Percentiles rank a stretch among this genome's conserved stretches.
These are phyloP conservation scores for Sporothrix protearum DNA, from an alignment of 2,329 filamentous ascomycete genomes.

Conservation along the genomic window DNA sequence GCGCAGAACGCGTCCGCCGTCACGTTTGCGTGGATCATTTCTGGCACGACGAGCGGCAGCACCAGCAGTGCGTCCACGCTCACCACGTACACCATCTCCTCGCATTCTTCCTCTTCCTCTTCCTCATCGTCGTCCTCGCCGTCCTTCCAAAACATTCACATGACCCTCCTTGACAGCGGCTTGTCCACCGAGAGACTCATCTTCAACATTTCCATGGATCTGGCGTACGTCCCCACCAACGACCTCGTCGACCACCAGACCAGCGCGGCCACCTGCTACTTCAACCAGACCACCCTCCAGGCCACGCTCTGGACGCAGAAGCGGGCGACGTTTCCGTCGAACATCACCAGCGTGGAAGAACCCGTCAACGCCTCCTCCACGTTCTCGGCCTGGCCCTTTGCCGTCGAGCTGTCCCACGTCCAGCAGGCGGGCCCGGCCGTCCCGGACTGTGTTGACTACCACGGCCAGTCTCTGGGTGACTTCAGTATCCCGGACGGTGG, in stretches of 20 bases:
- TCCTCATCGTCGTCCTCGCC: conserved; percentile 56
- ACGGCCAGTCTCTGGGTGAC: conserved; percentile 39
- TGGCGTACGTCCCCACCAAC: conserved; percentile 47
- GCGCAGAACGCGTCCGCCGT: conserved; percentile 41
- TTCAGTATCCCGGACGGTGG: conserved; percentile 31
- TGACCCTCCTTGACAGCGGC: conserved; percentile 49
- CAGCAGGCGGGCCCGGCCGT: conserved; percentile 46
- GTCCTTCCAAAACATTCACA: conserved; percentile 50
- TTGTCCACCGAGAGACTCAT: conserved; percentile 52
- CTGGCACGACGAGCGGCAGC: conserved; percentile 19
- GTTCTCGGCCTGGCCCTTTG: conserved; percentile 54
- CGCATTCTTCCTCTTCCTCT: conserved; percentile 41
- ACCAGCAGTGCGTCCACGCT: neutral
- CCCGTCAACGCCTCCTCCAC: conserved; percentile 28
- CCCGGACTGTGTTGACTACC: conserved; percentile 51
- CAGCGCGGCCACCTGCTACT: conserved; percentile 54
- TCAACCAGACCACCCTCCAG: conserved; percentile 52
- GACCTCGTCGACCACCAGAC: conserved; percentile 42
- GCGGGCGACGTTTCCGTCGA: conserved; percentile 34
- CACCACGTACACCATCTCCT: conserved; percentile 21
- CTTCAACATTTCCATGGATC: conserved; percentile 54
- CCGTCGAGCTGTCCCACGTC: conserved; percentile 53
- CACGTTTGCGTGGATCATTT: conserved; percentile 61
- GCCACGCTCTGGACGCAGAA: conserved; percentile 58
- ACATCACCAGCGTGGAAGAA: conserved; percentile 19